Conservation (phyloP, 1,284 basidiomycete genomes). For the Ceratobasidium theobromae region DNA sequence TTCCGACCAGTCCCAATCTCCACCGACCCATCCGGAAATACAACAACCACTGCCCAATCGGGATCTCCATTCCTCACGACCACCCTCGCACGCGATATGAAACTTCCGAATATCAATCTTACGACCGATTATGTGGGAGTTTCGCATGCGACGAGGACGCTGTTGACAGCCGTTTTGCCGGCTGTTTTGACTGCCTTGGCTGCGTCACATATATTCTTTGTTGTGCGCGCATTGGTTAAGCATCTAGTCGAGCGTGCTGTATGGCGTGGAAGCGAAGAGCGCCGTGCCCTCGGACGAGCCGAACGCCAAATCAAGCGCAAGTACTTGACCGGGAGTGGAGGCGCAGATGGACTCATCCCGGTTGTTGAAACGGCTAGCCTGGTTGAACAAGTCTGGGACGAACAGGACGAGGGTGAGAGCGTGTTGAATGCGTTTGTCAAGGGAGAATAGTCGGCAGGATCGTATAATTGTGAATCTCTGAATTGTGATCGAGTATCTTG, state of each 20-base stretch:
- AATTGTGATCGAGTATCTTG: no score
- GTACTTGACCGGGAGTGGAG: slow-evolving; percentile 10
- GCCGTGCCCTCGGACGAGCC: slow-evolving; percentile 55
- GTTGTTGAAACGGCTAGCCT: slow-evolving; percentile 1
- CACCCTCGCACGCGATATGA: slow-evolving; percentile 25
- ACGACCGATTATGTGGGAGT: slow-evolving; percentile 42
- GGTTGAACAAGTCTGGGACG: neutral
- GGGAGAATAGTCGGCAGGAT: no score
- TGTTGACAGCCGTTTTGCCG: slow-evolving; percentile 51
- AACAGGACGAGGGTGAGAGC: neutral
- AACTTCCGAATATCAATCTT: slow-evolving; percentile 32
- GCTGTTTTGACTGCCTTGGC: slow-evolving; percentile 74
- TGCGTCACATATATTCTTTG: slow-evolving; percentile 78
- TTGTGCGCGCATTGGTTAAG: slow-evolving; percentile 63
- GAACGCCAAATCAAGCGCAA: slow-evolving; percentile 60
- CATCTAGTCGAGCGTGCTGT: slow-evolving; percentile 70
- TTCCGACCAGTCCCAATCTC: slow-evolving; percentile 53
- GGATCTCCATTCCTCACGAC: slow-evolving; percentile 31
- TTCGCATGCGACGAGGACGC: slow-evolving; percentile 47
- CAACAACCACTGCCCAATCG: slow-evolving; percentile 23
- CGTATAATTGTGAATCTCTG: no score
- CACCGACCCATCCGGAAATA: slow-evolving; percentile 12
- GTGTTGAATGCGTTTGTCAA: no score
- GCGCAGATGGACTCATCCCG: slow-evolving; percentile 12
- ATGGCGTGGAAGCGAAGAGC: slow-evolving; percentile 72